Base-by-base conservation (phyloP, 2,329 filamentous ascomycete species). In the Aspergillus ibericus region DNA sequence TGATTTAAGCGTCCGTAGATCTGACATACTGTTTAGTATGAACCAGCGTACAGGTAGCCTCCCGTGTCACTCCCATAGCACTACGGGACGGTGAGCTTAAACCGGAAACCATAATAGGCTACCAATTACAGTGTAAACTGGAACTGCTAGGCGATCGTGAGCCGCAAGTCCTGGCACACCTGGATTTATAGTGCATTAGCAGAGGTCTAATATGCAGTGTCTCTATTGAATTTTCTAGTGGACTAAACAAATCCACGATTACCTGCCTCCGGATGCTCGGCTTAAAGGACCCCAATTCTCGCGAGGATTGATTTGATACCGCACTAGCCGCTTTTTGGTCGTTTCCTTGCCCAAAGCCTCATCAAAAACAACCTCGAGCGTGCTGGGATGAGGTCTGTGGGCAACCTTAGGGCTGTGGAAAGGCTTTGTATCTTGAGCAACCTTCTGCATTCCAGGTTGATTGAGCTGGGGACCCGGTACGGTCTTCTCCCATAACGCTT, bases 201-300 rank as follows among this genome's bases (percentile, higher is more conserved):
- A 10, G 4, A 10, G 9, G 29, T 32, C 9, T 32, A 32, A 32
- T 10, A 32, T 32, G 29, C 29, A 9, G 29, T 2, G 29, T 32
- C 29, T 32, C 7, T 32, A 7, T 42, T 42, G 18, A 22, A 2
- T 42, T 10, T 42, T 42, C 9, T 16, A 16, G 5, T 2, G 9
- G 36, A 38, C 15, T 6, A 38, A 38, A 16, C 5, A 9, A 38
- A 38, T 22, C 35, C 20, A 40, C 16, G 5, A 58, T 50, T 56
- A 62, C 49, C 54, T 52, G 18, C 60, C 58, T 3, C 66, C 66
- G 20, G 67, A 63, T 6, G 79, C 79, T 36, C 77, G 75, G 59
- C 72, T 79, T 85, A 96, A 86, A 1, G 95, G 95, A 0, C 95
- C 95, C 95, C 95, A 99, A 73, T 98, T 95, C 70, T 92, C 88